phyloP scores from a whole-genome alignment of 2,329 filamentous ascomycete genomes.

The Aspergillus niger region DNA sequence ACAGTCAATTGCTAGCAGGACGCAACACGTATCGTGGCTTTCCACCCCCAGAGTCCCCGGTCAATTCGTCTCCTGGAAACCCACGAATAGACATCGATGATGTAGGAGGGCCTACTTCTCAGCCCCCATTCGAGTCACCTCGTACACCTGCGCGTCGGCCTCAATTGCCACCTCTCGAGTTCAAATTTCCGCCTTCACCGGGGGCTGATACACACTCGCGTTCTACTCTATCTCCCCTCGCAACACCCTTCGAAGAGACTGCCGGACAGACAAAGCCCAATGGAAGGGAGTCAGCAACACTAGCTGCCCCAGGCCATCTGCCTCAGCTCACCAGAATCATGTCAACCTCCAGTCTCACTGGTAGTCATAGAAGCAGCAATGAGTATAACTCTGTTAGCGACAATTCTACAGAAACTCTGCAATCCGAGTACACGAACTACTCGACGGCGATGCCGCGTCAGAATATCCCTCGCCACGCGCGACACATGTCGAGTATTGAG shows the following conservation, averaged over 20 bases:
- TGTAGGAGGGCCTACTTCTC: conserved; percentile 35
- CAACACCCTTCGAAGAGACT: conserved; percentile 30
- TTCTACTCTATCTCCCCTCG: conserved; percentile 31
- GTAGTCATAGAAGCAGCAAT: conserved; percentile 84
- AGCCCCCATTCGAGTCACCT: conserved; percentile 40
- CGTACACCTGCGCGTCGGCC: conserved; percentile 43
- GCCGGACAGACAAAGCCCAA: conserved; percentile 19
- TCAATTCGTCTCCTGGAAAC: conserved; percentile 29
- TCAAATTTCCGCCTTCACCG: conserved; percentile 59
- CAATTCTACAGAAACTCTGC: conserved; percentile 88
- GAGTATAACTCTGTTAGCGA: conserved; percentile 97
- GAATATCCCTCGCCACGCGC: conserved; percentile 36
- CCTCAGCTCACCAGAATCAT: conserved; percentile 64
- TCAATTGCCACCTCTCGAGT: conserved; percentile 47
- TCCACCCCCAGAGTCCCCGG: conserved; percentile 34
- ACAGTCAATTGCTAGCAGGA: conserved; percentile 27
- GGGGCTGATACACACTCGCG: conserved; percentile 29
- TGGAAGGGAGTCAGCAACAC: conserved; percentile 27
- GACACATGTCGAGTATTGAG: conserved; percentile 50
- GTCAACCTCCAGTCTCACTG: conserved; percentile 72
- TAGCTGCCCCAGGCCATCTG: conserved; percentile 34
- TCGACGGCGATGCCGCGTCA: conserved; percentile 57
- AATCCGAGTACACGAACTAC: conserved; percentile 74
- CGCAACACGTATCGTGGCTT: conserved; percentile 38
- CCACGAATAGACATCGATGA: conserved; percentile 39